phyloP scores from a whole-genome alignment of 2,329 filamentous ascomycete genomes.

The Falciphora oryzae region DNA sequence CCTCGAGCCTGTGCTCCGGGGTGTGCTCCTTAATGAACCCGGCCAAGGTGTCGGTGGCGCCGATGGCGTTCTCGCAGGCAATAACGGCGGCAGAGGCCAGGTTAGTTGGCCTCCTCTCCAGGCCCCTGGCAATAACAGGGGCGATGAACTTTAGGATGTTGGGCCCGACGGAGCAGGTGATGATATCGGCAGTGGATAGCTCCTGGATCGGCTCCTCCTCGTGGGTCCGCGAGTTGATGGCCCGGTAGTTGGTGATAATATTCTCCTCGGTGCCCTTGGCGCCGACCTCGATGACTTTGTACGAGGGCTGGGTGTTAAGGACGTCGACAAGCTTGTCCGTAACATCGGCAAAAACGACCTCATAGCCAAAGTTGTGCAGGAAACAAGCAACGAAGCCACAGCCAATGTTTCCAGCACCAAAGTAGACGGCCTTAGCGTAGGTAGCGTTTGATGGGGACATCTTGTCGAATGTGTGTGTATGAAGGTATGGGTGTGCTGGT shows the following conservation, averaged over 20 bases:
- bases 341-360: slow-evolving; percentile 95
- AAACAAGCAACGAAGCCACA: slow-evolving; percentile 87
- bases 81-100: slow-evolving; percentile 77
- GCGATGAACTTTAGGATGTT: slow-evolving; percentile 96
- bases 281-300: slow-evolving; percentile 91
- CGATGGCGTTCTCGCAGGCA: slow-evolving; percentile 97
- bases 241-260: slow-evolving; percentile 90
- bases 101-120: slow-evolving; percentile 66
- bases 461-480: background rate
- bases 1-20: slow-evolving; percentile 56
- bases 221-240: slow-evolving; percentile 89
- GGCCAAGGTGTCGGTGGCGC: slow-evolving; percentile 83
- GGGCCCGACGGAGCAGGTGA: slow-evolving; percentile 95
- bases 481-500: background rate
- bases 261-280: slow-evolving; percentile 73
- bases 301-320: slow-evolving; percentile 69
- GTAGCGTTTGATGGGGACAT: slow-evolving; percentile 9
- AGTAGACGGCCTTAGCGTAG: slow-evolving; percentile 64
- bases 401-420: slow-evolving; percentile 80
- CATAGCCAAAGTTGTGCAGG: slow-evolving; percentile 89
- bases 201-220: slow-evolving; percentile 76
- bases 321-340: slow-evolving; percentile 75
- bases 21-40: slow-evolving; percentile 77
- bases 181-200: slow-evolving; percentile 80
- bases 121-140: slow-evolving; percentile 89